Evolutionary conservation across 192 early-diverging fungal species (phyloP), one percentile per base, ranked within the genome.

Genomic region (Chytriomyces sp.): DNA sequence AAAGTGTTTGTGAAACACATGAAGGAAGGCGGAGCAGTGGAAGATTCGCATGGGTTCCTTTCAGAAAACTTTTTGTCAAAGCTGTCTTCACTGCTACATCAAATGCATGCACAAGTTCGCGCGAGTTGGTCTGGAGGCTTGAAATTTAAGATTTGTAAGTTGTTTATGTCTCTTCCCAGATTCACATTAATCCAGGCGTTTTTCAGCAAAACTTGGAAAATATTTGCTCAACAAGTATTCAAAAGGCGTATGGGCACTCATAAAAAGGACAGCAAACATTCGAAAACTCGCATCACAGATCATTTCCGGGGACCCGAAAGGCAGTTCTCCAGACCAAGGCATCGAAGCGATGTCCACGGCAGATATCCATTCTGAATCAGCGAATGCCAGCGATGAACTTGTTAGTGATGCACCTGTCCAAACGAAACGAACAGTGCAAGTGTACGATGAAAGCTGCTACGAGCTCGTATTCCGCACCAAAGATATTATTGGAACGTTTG

Each of bases 401-500:
- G 1, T 6, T 23, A 1, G 4, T 46, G 67, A 68, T 11, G 43
- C 46, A 18, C 16, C 46, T 48, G 3, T 8, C 16, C 24, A 68
- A 46, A 24, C 64, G 13, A 75, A 75, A 66, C 20, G 45, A n/a
- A 20, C 76, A 13, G 47, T 77, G 18, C 50, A 69, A 10, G 5
- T 35, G 9, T 77, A 77, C 60, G 65, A 73, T 45, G 78, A 67
- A 67, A 67, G 47, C 47, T 60, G 53, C 24, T 81, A 72, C 49
- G 80, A 81, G 50, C 13, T 72, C 8, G 76, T 78, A 1, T 81
- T 65, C 45, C 63, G 77, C 23, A 79, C 86, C 1, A 78, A 84
- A 44, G 77, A 84, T 28, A 83, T 82, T 59, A 83, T 87, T 45
- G 69, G 81, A 20, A 75, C 79, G 6, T 85, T 87, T 72, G 86